These are phyloP conservation scores for Fusarium setosum DNA, from an alignment of 2,329 filamentous ascomycete genomes.

Conservation along the genomic window DNA sequence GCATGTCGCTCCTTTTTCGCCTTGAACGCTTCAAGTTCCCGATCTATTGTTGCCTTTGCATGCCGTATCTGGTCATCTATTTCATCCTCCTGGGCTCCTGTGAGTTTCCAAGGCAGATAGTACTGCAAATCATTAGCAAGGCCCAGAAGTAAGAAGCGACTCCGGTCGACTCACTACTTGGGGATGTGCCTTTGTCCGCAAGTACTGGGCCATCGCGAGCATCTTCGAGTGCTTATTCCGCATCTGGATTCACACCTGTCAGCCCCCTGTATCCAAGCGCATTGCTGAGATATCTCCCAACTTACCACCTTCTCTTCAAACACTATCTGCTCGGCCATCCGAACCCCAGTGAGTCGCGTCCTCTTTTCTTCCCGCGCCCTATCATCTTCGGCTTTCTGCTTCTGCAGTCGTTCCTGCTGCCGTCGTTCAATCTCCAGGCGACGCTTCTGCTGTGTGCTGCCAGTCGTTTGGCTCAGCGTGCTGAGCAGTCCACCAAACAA, in stretches of 20 bases:
- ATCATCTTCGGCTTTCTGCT: conserved; percentile 78
- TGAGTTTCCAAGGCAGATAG: conserved; percentile 86
- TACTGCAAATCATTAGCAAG: conserved; percentile 65
- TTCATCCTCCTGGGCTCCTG: conserved; percentile 72
- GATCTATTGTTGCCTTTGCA: conserved; percentile 70
- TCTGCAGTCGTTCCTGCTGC: conserved; percentile 80
- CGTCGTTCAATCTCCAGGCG: conserved; percentile 85
- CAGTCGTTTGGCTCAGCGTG: conserved; percentile 79
- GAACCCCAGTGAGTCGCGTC: conserved; percentile 68
- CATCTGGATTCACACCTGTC: conserved; percentile 71
- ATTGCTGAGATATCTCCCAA: conserved; percentile 30
- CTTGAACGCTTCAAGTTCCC: conserved; percentile 74
- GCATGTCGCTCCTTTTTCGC: conserved; percentile 54
- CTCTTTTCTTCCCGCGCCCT: conserved; percentile 73
- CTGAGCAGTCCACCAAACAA: conserved; percentile 86
- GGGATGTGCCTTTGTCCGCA: conserved; percentile 79
- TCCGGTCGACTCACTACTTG: conserved; percentile 70
- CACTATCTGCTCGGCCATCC: conserved; percentile 76
- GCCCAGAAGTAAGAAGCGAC: neutral
- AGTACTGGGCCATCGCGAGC: conserved; percentile 76
- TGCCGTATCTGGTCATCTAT: conserved; percentile 79
- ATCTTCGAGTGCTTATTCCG: conserved; percentile 78
- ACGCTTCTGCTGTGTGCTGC: conserved; percentile 72
- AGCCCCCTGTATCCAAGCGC: conserved; percentile 7
- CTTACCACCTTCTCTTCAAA: conserved; percentile 83